A percentile compares a stretch with the other conserved stretches of the same genome.
These are phyloP conservation scores for Punctularia strigosozonata DNA, from an alignment of 768 basidiomycete species.

Conservation along the genomic window DNA sequence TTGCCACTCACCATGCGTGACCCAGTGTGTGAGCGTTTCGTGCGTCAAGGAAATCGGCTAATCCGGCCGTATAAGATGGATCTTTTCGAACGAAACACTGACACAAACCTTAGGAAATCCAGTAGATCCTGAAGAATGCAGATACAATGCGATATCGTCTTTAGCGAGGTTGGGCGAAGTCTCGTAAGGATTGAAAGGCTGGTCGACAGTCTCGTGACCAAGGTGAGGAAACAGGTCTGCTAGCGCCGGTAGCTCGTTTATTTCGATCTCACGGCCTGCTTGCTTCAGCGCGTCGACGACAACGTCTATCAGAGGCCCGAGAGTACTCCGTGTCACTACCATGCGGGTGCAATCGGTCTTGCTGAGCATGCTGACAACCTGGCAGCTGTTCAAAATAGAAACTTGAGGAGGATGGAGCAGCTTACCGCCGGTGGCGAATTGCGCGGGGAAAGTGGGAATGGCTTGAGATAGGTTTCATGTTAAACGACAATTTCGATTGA, in stretches of 20 bases:
- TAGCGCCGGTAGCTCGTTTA: not conserved
- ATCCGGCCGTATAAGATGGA: no score
- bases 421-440: not conserved
- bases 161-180: not conserved
- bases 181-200: not conserved
- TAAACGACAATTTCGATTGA: not conserved
- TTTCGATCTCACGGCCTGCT: not conserved
- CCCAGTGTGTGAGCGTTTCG: conserved; percentile 8
- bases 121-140: conserved; percentile 15
- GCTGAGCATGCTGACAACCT: not conserved
- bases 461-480: conserved; percentile 2
- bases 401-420: no score
- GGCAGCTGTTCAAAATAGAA: no score
- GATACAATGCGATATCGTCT: conserved; percentile 5
- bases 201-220: not conserved
- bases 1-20: conserved; percentile 1
- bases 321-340: not conserved
- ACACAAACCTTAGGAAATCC: conserved; percentile 15
- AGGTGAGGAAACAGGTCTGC: conserved; percentile 1
- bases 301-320: not conserved
- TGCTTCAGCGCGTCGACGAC: not conserved
- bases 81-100: no score
- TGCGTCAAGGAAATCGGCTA: conserved; percentile 12
- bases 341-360: not conserved
- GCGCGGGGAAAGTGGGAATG: conserved; percentile 2